Percentiles rank a stretch among this genome's conserved stretches.
These are phyloP conservation scores for Linnemannia elongata DNA, from an alignment of 192 early-diverging fungal genomes.

Conservation along the genomic window DNA sequence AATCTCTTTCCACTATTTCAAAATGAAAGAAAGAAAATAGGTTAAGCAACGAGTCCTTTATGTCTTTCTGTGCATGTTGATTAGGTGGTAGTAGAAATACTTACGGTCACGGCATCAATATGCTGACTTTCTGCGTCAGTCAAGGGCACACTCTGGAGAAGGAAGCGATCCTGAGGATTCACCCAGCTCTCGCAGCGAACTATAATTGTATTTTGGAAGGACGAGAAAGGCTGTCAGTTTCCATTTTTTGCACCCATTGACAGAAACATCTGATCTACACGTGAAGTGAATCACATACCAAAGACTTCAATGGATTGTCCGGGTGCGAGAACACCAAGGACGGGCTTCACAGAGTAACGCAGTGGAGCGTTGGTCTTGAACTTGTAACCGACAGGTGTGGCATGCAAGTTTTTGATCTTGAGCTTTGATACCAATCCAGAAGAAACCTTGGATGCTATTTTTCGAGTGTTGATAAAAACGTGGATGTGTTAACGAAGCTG, in stretches of 20 bases:
- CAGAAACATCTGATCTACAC: not conserved
- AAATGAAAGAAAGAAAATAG: not conserved
- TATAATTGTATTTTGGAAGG: slow-evolving; percentile 10
- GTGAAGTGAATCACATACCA: slow-evolving; percentile 32
- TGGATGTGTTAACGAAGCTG: not conserved
- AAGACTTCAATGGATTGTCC: slow-evolving; percentile 60
- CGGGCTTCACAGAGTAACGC: slow-evolving; percentile 61
- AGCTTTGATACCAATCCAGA: slow-evolving; percentile 59
- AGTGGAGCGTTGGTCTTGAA: slow-evolving; percentile 63
- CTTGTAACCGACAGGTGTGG: slow-evolving; percentile 59
- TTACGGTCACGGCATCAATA: slow-evolving; percentile 50
- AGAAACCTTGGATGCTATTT: slow-evolving; percentile 54
- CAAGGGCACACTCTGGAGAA: slow-evolving; percentile 58
- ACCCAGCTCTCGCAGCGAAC: slow-evolving; percentile 62
- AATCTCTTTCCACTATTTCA: slow-evolving; percentile 53
- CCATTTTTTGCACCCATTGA: not conserved
- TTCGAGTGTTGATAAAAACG: not conserved
- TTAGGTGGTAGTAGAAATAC: not conserved
- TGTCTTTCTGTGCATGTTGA: not conserved
- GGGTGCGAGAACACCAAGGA: slow-evolving; percentile 55
- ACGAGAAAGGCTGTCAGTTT: not conserved
- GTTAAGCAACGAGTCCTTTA: not conserved
- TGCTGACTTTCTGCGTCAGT: slow-evolving; percentile 44
- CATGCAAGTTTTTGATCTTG: slow-evolving; percentile 51
- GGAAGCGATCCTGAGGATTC: slow-evolving; percentile 58